Base-by-base conservation (phyloP, 2,329 filamentous ascomycete species). In the Diatrype stigma region DNA sequence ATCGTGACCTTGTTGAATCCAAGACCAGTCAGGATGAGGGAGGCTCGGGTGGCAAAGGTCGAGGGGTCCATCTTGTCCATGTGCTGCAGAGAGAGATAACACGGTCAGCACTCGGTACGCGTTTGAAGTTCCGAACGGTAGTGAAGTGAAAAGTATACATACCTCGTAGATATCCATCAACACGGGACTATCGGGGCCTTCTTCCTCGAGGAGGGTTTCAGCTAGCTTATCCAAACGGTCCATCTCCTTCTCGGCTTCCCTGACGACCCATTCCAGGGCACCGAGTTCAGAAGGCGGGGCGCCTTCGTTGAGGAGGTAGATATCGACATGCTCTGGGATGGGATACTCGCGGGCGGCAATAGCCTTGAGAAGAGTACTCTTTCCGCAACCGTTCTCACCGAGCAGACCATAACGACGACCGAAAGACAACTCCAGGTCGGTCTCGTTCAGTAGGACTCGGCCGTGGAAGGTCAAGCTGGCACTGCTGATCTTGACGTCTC, bases 11-110 rank as follows among this genome's bases (percentile, higher is more conserved):
- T 97, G 86, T 99, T 96, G 85, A 99, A 99, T 60, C 94, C 94
- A 53, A 99, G 88, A 91, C 94, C 94, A 50, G 94, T 99, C 63
- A 99, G 75, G 70, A 99, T 99, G 60, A 96, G 86, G 50, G 93
- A 96, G 55, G 94, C 94, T 69, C 94, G 90, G 55, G 93, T 96
- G 67, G 90, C 79, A 76, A 99, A 99, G 48, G 95, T 99, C 35
- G 91, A 95, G 45, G 94, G 94, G 66, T 99, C 95, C 93, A 99
- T 96, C 73, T 86, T 87, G 76, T 99, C 94, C 83, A 97, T 96
- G 72, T 94, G 92, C 90, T 96, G 60, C 45, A 38, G 19, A 30
- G n/a, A 38, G 30, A 54, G 22, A 26, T 49, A 49, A 45, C 23
- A 23, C 37, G 17, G 38, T 59, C 42, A 55, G 46, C 26, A 52